A percentile compares a stretch with the other conserved stretches of the same genome.
Conservation (phyloP, 148 eudicot genomes). For the Polygonum maritimum region DNA sequence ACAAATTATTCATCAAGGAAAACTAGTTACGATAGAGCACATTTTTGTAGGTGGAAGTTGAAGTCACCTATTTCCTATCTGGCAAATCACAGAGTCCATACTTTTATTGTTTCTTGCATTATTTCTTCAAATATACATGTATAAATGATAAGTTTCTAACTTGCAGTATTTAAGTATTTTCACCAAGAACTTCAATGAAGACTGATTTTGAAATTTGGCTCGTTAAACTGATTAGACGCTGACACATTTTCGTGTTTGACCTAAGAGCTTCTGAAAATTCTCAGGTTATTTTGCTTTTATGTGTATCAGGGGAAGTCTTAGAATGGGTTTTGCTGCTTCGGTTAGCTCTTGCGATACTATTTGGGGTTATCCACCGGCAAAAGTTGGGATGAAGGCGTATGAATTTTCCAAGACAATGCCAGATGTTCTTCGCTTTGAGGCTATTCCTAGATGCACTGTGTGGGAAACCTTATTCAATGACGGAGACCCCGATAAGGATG, state of each 20-base stretch:
- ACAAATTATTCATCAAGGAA: neutral
- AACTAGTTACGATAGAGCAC: neutral
- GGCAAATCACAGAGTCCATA: neutral
- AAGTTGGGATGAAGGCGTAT: constrained; percentile 31
- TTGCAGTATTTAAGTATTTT: neutral
- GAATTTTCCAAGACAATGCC: constrained; percentile 49
- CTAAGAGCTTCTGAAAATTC: neutral
- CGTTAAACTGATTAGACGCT: neutral
- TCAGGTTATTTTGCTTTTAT: constrained; percentile 2
- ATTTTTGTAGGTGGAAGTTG: neutral
- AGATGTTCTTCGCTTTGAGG: constrained; percentile 29
- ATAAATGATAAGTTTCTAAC: neutral
- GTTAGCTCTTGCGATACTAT: constrained; percentile 19
- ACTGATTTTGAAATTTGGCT: neutral
- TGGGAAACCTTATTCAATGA: constrained; percentile 39
- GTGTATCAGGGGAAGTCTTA: constrained; percentile 54
- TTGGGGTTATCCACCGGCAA: constrained; percentile 50
- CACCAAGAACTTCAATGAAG: neutral
- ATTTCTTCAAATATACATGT: neutral
- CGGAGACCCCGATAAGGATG: constrained; percentile 30
- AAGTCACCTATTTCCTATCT: neutral
- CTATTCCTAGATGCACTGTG: constrained; percentile 23
- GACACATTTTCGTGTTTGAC: neutral
- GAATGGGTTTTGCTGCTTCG: constrained; percentile 14
- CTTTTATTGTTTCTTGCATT: neutral